These are phyloP conservation scores for Trametes sanguinea DNA, from an alignment of 768 basidiomycete genomes.

Conservation along the genomic window DNA sequence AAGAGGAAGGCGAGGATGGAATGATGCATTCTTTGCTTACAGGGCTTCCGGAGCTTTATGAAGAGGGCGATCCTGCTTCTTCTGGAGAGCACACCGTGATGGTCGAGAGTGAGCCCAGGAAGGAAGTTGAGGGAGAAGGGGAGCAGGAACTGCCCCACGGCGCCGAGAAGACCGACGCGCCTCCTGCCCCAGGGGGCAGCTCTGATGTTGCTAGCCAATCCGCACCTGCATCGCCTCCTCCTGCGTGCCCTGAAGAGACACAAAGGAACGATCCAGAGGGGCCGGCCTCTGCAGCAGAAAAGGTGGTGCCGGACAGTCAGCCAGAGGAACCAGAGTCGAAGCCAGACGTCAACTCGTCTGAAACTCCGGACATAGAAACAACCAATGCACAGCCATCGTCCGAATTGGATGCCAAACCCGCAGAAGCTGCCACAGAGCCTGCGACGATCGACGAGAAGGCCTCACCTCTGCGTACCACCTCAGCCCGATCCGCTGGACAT, in stretches of 20 bases:
- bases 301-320: no score
- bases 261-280: no score
- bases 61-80: slow-evolving; percentile 35
- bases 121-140: background rate
- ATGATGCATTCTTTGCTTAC: slow-evolving; percentile 80
- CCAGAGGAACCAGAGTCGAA: background rate
- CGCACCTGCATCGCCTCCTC: no score
- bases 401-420: background rate
- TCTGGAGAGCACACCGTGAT: background rate
- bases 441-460: slow-evolving; percentile 6
- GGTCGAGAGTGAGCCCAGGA: background rate
- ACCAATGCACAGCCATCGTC: background rate
- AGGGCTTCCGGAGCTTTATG: slow-evolving; percentile 59
- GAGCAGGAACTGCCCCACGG: background rate
- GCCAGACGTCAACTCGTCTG: background rate
- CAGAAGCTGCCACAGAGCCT: background rate
- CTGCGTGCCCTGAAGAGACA: no score
- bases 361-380: background rate
- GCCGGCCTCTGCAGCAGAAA: no score
- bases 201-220: no score
- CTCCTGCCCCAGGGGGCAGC: no score
- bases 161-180: no score
- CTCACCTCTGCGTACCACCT: background rate
- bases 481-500: slow-evolving; percentile 15
- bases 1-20: slow-evolving; percentile 74